Percentiles rank a stretch among this genome's conserved stretches.
Evolutionary conservation across 805 yeast species (phyloP).

Genomic region (Zygosaccharomyces siamensis): DNA sequence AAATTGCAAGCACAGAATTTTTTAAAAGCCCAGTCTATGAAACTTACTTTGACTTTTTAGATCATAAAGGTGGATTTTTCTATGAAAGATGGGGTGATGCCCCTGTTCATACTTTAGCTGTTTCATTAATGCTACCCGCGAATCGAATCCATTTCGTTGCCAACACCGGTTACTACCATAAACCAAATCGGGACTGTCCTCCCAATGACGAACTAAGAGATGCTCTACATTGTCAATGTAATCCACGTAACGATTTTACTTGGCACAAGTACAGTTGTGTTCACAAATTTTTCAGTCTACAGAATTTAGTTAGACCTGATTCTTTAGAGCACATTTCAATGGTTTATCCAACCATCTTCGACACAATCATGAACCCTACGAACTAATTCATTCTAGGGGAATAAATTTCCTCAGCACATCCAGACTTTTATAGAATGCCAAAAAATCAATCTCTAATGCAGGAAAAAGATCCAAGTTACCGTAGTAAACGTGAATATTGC

Average conservation of each 20-base stretch:
- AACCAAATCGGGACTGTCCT: conserved; percentile 82
- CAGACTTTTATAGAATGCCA: not conserved
- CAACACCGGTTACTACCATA: conserved; percentile 86
- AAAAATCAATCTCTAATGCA: not conserved
- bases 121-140: conserved; percentile 64
- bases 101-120: conserved; percentile 84
- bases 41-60: conserved; percentile 63
- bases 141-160: conserved; percentile 82
- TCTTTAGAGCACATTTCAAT: conserved; percentile 8
- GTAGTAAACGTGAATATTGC: not conserved
- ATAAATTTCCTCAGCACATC: not conserved
- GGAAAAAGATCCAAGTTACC: not conserved
- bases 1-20: conserved; percentile 76
- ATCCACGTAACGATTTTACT: conserved; percentile 56
- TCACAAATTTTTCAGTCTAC: conserved; percentile 41
- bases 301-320: conserved; percentile 11
- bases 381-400: not conserved
- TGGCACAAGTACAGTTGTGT: conserved; percentile 63
- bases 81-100: conserved; percentile 98
- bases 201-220: conserved; percentile 35
- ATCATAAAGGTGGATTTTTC: conserved; percentile 74
- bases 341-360: conserved; percentile 12
- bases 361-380: conserved; percentile 1
- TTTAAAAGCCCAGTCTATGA: conserved; percentile 63
- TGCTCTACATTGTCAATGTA: conserved; percentile 55